phyloP scores from a whole-genome alignment of 2,329 filamentous ascomycete genomes.

The Cladosporium sp. region DNA sequence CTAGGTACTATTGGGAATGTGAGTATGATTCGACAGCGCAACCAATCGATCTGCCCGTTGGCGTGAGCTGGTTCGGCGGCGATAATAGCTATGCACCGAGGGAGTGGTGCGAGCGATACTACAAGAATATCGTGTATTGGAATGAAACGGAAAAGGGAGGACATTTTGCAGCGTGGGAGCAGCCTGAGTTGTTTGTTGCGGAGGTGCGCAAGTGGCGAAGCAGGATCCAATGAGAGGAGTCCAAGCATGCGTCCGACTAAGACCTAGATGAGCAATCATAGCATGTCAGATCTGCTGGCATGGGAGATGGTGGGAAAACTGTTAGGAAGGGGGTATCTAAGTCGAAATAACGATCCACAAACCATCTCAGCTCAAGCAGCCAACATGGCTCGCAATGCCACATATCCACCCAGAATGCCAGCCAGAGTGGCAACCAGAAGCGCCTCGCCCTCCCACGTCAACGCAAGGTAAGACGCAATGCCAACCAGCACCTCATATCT shows the following conservation, averaged over 20 bases:
- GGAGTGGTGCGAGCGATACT: slow-evolving; percentile 27
- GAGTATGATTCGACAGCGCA: slow-evolving; percentile 29
- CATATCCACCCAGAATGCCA: slow-evolving; percentile 36
- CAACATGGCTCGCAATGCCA: slow-evolving; percentile 25
- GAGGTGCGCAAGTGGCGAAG: slow-evolving; percentile 21
- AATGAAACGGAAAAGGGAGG: slow-evolving; percentile 24
- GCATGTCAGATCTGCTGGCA: neutral
- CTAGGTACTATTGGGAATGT: slow-evolving; percentile 32
- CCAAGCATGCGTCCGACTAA: neutral
- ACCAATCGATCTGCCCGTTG: slow-evolving; percentile 31
- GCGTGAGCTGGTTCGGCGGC: slow-evolving; percentile 27
- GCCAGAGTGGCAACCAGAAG: slow-evolving; percentile 38
- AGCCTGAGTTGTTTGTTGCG: slow-evolving; percentile 21
- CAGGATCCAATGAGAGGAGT: neutral
- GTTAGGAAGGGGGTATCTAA: neutral
- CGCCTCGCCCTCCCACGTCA: slow-evolving; percentile 51
- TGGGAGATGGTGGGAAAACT: neutral
- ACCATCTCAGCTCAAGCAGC: neutral
- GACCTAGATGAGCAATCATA: neutral
- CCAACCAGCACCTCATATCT: slow-evolving; percentile 63
- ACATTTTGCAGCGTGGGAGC: slow-evolving; percentile 27
- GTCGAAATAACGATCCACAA: neutral
- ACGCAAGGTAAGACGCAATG: slow-evolving; percentile 55
- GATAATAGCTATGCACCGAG: slow-evolving; percentile 25
- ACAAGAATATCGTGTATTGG: slow-evolving; percentile 24